A percentile compares a stretch with the other conserved stretches of the same genome.
These are phyloP conservation scores for Fonsecaea multimorphosa DNA, from an alignment of 2,329 filamentous ascomycete species.

Conservation along the genomic window DNA sequence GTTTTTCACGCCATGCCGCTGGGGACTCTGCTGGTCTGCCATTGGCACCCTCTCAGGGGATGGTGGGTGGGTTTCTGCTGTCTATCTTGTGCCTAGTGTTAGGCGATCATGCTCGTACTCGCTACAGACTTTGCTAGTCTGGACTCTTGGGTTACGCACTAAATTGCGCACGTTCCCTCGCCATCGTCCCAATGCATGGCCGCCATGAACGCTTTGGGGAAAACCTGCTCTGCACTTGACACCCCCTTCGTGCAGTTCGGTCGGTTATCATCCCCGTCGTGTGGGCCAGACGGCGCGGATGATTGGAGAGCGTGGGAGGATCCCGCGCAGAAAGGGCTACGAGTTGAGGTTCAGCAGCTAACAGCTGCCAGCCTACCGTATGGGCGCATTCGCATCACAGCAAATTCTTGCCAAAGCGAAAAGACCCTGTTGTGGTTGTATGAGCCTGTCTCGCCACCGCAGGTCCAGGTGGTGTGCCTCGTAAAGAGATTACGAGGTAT, in stretches of 20 bases:
- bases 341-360: conserved; percentile 17
- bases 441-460: neutral
- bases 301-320: conserved; percentile 4
- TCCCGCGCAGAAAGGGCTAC: neutral
- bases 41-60: conserved; percentile 10
- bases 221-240: conserved; percentile 1
- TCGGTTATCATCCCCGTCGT: conserved; percentile 28
- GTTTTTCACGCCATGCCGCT: neutral
- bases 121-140: conserved; percentile 16
- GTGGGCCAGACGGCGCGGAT: neutral
- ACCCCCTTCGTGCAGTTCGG: conserved; percentile 3
- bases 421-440: conserved; percentile 3
- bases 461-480: neutral
- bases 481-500: too few relatives aligned
- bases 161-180: conserved; percentile 26
- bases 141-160: conserved; percentile 12
- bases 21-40: neutral
- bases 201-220: conserved; percentile 25
- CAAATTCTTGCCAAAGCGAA: conserved; percentile 16
- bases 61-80: conserved; percentile 4
- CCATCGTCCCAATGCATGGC: conserved; percentile 19
- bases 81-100: conserved; percentile 11
- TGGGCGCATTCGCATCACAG: conserved; percentile 9
- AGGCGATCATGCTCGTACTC: conserved; percentile 21
- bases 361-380: conserved; percentile 18